These are phyloP conservation scores for Umbelopsis sp. DNA, from an alignment of 192 early-diverging fungal genomes.

Conservation along the genomic window DNA sequence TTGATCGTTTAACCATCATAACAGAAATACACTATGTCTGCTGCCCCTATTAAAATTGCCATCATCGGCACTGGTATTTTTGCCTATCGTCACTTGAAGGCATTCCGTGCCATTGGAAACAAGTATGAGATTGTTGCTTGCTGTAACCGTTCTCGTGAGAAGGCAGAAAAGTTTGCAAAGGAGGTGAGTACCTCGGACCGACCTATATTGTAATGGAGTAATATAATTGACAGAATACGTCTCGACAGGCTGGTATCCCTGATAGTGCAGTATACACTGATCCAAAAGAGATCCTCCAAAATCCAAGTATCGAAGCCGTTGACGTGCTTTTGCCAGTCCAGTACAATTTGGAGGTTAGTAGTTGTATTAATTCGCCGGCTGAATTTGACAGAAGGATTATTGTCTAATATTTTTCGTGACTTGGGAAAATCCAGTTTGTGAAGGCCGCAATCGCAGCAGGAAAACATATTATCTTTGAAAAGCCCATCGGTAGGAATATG, in stretches of 20 bases:
- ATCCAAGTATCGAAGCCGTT: conserved; percentile 34
- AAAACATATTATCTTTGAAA: conserved; percentile 41
- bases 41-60: conserved; percentile 34
- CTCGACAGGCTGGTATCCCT: conserved; percentile 33
- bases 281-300: conserved; percentile 31
- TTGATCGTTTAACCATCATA: not conserved
- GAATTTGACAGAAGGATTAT: not conserved
- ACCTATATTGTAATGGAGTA: too few relatives aligned
- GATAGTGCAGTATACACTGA: conserved; percentile 37
- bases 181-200: conserved; percentile 18
- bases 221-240: too few relatives aligned
- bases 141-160: conserved; percentile 41
- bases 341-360: conserved; percentile 34
- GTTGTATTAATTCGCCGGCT: not conserved
- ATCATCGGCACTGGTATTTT: conserved; percentile 46
- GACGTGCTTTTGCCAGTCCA: conserved; percentile 39
- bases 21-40: not conserved
- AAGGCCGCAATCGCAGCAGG: conserved; percentile 34
- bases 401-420: not conserved
- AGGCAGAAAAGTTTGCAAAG: conserved; percentile 37
- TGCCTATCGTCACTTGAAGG: conserved; percentile 38
- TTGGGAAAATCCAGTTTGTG: conserved; percentile 17
- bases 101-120: conserved; percentile 29
- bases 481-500: conserved; percentile 35
- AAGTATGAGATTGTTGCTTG: conserved; percentile 42